Conservation (phyloP, 202 grass and related monocot genomes). For the Panicum hallii region DNA sequence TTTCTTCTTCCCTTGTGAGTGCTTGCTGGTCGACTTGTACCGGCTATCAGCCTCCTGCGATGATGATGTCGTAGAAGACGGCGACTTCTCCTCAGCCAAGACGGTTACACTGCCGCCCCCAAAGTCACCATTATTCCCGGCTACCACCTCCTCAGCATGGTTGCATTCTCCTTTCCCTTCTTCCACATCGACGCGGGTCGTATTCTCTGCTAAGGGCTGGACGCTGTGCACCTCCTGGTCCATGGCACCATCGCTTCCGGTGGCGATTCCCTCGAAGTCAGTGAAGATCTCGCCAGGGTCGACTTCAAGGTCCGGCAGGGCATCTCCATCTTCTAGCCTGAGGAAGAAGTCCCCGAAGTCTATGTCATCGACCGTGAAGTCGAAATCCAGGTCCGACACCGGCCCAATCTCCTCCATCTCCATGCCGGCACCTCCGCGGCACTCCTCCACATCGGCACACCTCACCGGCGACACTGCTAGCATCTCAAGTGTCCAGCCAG, state of each 20-base stretch:
- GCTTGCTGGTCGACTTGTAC: constrained; percentile 55
- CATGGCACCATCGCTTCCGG: background rate
- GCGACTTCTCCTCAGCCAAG: constrained; percentile 48
- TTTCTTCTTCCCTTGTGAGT: constrained; percentile 82
- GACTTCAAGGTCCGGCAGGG: constrained; percentile 81
- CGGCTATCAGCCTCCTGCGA: constrained; percentile 51
- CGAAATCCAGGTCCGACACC: constrained; percentile 52
- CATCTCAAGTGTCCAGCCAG: constrained; percentile 43
- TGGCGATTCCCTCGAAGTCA: constrained; percentile 34
- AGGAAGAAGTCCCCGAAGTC: constrained; percentile 89
- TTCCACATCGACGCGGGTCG: background rate
- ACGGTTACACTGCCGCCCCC: background rate
- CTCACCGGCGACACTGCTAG: constrained; percentile 60
- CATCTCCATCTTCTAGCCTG: constrained; percentile 65
- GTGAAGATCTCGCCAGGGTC: constrained; percentile 76
- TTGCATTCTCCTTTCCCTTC: constrained; percentile 52
- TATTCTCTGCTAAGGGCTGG: background rate
- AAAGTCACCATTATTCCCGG: background rate
- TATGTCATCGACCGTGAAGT: constrained; percentile 77
- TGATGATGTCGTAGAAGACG: constrained; percentile 46
- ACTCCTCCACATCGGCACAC: constrained; percentile 38
- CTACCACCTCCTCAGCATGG: constrained; percentile 10
- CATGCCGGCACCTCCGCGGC: background rate
- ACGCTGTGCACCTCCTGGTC: constrained; percentile 50
- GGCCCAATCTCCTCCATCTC: constrained; percentile 7